Conservation (phyloP, 1,284 basidiomycete species). For the Pseudomicrostroma phylloplanum region DNA sequence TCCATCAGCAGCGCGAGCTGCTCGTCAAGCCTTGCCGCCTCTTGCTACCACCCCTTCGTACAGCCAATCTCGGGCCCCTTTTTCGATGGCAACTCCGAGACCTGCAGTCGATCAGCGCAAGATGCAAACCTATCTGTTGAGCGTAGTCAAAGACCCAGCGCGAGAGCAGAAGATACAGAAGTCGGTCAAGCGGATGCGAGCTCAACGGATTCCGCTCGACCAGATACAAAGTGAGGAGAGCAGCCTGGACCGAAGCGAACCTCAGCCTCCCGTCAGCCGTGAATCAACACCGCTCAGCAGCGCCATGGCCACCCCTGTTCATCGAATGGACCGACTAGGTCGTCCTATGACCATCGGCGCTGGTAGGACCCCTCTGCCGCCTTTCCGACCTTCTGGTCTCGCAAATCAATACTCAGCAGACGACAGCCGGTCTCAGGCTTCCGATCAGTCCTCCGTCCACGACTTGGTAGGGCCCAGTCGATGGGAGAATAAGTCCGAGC, state of each 20-base stretch:
- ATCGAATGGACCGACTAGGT: conserved; percentile 3
- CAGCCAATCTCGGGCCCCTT: neutral
- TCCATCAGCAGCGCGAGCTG: neutral
- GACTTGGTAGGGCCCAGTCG: conserved; percentile 8
- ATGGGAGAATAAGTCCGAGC: conserved; percentile 13
- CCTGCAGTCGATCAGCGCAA: neutral
- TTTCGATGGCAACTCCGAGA: conserved; percentile 1
- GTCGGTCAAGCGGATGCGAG: conserved; percentile 9
- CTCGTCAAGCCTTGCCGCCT: neutral
- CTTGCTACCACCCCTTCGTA: no score
- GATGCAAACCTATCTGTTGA: conserved; percentile 13
- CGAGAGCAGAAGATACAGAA: neutral
- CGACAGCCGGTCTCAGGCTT: conserved; percentile 4
- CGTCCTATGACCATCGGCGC: conserved; percentile 10
- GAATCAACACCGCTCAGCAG: no score
- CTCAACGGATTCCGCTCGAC: conserved; percentile 6
- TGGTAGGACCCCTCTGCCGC: conserved; percentile 6
- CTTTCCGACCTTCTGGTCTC: conserved; percentile 6
- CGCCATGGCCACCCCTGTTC: neutral
- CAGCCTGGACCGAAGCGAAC: neutral
- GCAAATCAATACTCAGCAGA: neutral
- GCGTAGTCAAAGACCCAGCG: conserved; percentile 8
- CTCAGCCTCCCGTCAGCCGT: no score
- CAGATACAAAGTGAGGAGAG: neutral
- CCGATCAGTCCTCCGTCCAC: conserved; percentile 9